Evolutionary conservation across 768 basidiomycete genomes (phyloP).

Genomic region (Lactarius hengduanensis): DNA sequence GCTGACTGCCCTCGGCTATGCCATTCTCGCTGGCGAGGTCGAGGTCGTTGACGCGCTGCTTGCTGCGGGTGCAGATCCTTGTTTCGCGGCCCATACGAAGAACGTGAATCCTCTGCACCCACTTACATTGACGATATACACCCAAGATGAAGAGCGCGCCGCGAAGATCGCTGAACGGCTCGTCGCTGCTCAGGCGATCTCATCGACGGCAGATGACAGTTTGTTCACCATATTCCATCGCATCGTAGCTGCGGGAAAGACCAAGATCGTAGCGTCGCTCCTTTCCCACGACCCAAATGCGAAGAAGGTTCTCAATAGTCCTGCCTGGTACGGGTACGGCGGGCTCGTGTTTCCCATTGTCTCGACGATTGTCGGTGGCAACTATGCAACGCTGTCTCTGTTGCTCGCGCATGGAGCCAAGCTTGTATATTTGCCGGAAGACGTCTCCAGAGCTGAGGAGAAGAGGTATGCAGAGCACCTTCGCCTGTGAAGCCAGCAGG

Average conservation of each 20-base stretch:
- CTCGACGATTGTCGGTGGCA: slow-evolving; percentile 30
- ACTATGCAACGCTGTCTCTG: slow-evolving; percentile 34
- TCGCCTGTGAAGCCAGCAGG: too few relatives aligned
- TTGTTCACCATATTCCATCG: slow-evolving; percentile 37
- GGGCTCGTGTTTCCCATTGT: slow-evolving; percentile 33
- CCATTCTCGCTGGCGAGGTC: slow-evolving; percentile 47
- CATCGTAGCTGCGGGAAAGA: slow-evolving; percentile 31
- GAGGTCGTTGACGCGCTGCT: slow-evolving; percentile 48
- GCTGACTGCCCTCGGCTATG: slow-evolving; percentile 52
- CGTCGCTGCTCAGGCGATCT: slow-evolving; percentile 34
- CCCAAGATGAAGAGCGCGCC: slow-evolving; percentile 31
- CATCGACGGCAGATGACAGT: slow-evolving; percentile 34
- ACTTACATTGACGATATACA: slow-evolving; percentile 33
- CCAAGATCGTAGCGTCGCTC: slow-evolving; percentile 32
- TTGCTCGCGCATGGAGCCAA: slow-evolving; percentile 37
- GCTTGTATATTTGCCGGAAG: slow-evolving; percentile 31
- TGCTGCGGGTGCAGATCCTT: slow-evolving; percentile 47
- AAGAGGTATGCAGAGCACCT: slow-evolving; percentile 23
- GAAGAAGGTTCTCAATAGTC: slow-evolving; percentile 34
- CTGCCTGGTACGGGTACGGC: slow-evolving; percentile 21
- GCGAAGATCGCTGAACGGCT: slow-evolving; percentile 34
- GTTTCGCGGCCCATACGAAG: slow-evolving; percentile 37
- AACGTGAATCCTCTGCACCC: slow-evolving; percentile 30
- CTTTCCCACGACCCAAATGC: slow-evolving; percentile 35
- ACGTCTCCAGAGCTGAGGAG: slow-evolving; percentile 31